Base-by-base conservation (phyloP, 768 basidiomycete genomes). In the Mycena rosella region DNA sequence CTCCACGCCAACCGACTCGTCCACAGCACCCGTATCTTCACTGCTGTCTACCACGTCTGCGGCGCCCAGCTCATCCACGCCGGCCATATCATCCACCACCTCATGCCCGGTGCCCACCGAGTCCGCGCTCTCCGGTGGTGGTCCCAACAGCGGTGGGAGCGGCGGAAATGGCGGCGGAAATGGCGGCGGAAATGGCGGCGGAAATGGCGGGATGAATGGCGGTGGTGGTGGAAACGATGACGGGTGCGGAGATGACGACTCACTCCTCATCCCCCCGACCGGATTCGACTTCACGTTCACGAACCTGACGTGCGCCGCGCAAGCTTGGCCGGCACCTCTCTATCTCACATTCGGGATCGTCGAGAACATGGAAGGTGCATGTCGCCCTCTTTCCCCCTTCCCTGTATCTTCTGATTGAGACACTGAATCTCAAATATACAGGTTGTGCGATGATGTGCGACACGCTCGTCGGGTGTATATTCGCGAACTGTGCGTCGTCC, bases 401-500 rank as follows among this genome's bases (percentile, higher is more conserved):
- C 32, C 34, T 40, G 32, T 34, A 5, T 34, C 11, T 34, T 34
- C 32, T 5, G 32, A 6, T 34, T 11, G 11, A 34, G 32, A 34
- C 6, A 34, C 32, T 60, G 58, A 60, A 18, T 24, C 5, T 34
- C 45, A 15, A 11, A 22, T 32, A 17, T 14, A 27, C 44, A 60
- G 58, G 34, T 17, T 60, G 58, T 47, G 47, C 34, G 9, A 20
- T 30, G 24, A 56, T 56, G 55, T 56, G 57, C 57, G 32, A 59
- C 48, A 36, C 58, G 4, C 48, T 60, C 45, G 9, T n/a, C 11
- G 58, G 58, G 17, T 60, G 58, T 34, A 49, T 60, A 9, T 49
- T 60, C 24, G 58, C 58, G 24, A 60, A 60, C 34, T 36, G 58
- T 48, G 10, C 58, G 24, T 38, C 38, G 38, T 18, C 38, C 22